Conservation (phyloP, 2,329 filamentous ascomycete genomes). For the Colletotrichum euphorbiae region DNA sequence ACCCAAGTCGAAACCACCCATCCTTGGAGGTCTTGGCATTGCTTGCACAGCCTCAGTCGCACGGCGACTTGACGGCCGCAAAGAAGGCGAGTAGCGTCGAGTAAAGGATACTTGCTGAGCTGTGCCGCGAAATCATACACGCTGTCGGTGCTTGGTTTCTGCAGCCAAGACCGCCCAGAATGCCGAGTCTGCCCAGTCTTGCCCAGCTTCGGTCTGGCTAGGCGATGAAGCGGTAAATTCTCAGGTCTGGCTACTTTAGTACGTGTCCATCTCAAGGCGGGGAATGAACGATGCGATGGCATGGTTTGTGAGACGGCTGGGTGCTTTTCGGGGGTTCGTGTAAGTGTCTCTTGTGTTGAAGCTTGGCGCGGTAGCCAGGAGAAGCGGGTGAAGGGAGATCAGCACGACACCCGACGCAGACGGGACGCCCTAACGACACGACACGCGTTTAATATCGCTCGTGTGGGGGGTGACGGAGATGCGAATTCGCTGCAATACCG, state of each 20-base stretch:
- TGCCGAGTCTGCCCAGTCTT: slow-evolving; percentile 29
- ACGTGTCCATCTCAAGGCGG: slow-evolving; percentile 16
- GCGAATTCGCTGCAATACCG: background rate
- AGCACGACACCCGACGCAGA: background rate
- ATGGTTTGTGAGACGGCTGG: slow-evolving; percentile 35
- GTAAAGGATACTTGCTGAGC: background rate
- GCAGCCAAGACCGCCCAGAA: slow-evolving; percentile 37
- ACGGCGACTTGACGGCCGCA: slow-evolving; percentile 34
- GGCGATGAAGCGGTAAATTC: slow-evolving; percentile 35
- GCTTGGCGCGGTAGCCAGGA: slow-evolving; percentile 23
- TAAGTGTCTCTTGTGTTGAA: slow-evolving; percentile 16
- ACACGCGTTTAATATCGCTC: background rate
- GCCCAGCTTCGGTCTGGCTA: slow-evolving; percentile 21
- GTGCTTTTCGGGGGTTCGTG: slow-evolving; percentile 8
- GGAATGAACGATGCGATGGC: slow-evolving; percentile 26
- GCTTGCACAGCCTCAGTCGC: slow-evolving; percentile 36
- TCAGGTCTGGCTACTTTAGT: slow-evolving; percentile 13
- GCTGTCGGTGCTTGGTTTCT: slow-evolving; percentile 35
- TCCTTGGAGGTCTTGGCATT: slow-evolving; percentile 36
- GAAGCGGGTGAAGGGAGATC: background rate
- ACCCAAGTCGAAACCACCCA: slow-evolving; percentile 34
- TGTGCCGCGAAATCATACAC: slow-evolving; percentile 4
- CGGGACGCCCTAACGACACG: background rate
- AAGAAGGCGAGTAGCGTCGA: background rate
- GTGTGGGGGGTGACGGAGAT: background rate